Evolutionary conservation across 768 basidiomycete genomes (phyloP), one percentile per base, ranked within the genome.

Genomic region (Suillus spraguei): DNA sequence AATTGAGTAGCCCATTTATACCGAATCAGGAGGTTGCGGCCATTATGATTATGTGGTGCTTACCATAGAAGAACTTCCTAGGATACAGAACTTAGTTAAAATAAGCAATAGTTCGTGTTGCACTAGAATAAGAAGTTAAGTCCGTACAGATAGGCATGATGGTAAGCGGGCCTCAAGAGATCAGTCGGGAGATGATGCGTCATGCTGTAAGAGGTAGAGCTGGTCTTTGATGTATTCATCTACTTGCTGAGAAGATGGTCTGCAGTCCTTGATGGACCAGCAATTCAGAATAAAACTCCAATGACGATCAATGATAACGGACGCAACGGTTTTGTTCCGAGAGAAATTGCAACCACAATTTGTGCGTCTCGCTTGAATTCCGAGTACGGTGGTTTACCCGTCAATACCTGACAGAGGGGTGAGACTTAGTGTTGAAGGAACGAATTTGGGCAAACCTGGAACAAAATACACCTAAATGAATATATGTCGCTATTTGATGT

Each of bases 401-500:
- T 47, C 33, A 64, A 41, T 24, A 47, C 62, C 63, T 63, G 14
- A 10, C 5, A 16, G 10, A 38, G n/a, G 16, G 36, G 59, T 52
- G 9, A 63, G 24, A 24, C 41, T 5, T 13, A 2, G 22, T 20
- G 20, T n/a, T 17, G 7, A 4, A 24, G 22, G 20, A 9, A 35
- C 38, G n/a, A 5, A 62, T 32, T 5, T 9, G 24, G 13, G 14
- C 33, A 20, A 32, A 64, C 63, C 63, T 64, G 63, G 32, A 64
- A 38, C 16, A 69, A 67, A 28, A 63, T 49, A 39, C 62, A 60
- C 5, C 80, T 80, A 62, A 79, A 79, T 0, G 81, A 81, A 11
- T 76, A 83, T 33, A 82, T 76, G 68, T 83, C 82, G 60, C 72
- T 79, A 14, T 22, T 67, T 71, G 67, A 80, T n/a, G 41, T 49